These are phyloP conservation scores for Lactifluus subvellereus DNA, from an alignment of 768 basidiomycete species.

Conservation along the genomic window DNA sequence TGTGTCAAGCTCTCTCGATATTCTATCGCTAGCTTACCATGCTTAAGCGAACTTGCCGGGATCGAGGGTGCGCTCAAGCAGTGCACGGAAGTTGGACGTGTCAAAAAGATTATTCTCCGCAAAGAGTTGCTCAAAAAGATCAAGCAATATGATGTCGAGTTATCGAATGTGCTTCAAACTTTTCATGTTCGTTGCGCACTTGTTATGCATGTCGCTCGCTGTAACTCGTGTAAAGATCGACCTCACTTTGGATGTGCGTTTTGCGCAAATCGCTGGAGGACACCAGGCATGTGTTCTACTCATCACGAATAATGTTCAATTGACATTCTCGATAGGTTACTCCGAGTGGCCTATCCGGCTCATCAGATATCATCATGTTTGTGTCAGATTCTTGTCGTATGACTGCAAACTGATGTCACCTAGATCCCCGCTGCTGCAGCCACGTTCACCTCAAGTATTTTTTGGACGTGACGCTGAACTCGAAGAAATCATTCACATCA, in stretches of 20 bases:
- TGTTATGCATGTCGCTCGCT: neutral
- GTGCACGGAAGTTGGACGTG: neutral
- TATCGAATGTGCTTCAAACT: neutral
- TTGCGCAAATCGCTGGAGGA: neutral
- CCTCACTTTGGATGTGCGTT: neutral
- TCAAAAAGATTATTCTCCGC: neutral
- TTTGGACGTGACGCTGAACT: neutral
- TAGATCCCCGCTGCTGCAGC: neutral
- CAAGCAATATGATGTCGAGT: neutral
- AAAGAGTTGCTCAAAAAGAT: slow-evolving; percentile 1
- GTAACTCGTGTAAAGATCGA: neutral
- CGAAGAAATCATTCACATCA: neutral
- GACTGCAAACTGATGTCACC: neutral
- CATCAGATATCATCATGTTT: neutral
- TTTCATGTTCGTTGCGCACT: neutral
- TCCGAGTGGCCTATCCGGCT: neutral
- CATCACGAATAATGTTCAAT: neutral
- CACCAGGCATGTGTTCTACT: neutral
- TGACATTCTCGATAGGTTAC: neutral
- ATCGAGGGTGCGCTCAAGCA: neutral
- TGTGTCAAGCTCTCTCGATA: neutral
- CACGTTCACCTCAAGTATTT: neutral
- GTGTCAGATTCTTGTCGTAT: neutral
- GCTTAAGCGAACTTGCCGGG: neutral
- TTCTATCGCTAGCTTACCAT: neutral